Conservation (phyloP, 225 moss, liverwort and hornwort genomes). For the Pleurozium schreberi region DNA sequence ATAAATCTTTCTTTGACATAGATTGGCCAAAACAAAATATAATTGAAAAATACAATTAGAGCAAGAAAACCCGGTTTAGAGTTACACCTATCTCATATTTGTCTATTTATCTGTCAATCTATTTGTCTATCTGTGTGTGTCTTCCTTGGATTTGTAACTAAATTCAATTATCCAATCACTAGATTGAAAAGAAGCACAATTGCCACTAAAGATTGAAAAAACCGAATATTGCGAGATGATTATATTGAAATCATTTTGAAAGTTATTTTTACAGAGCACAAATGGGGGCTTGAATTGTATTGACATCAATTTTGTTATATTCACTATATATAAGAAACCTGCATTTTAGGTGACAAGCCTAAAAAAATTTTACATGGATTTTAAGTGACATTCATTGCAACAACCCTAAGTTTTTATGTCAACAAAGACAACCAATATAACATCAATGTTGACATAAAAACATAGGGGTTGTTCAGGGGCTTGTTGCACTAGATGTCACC, state of each 20-base stretch:
- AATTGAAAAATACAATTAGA: background rate
- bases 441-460: no score
- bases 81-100: background rate
- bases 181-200: background rate
- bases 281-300: background rate
- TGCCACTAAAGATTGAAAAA: background rate
- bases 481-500: no score
- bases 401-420: no score
- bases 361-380: no score
- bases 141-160: background rate
- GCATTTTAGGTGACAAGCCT: no score
- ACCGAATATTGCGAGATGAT: background rate
- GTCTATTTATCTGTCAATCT: no score
- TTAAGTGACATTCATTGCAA: no score
- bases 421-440: no score
- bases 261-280: background rate
- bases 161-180: background rate
- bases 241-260: background rate
- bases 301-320: background rate
- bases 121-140: no score
- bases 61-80: background rate
- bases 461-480: no score
- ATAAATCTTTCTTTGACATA: rapidly evolving
- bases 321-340: no score
- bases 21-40: background rate